Percentiles rank a stretch among this genome's conserved stretches.
Evolutionary conservation across 345 rosid species (phyloP).

Genomic region (Eucalyptus tenuipes): DNA sequence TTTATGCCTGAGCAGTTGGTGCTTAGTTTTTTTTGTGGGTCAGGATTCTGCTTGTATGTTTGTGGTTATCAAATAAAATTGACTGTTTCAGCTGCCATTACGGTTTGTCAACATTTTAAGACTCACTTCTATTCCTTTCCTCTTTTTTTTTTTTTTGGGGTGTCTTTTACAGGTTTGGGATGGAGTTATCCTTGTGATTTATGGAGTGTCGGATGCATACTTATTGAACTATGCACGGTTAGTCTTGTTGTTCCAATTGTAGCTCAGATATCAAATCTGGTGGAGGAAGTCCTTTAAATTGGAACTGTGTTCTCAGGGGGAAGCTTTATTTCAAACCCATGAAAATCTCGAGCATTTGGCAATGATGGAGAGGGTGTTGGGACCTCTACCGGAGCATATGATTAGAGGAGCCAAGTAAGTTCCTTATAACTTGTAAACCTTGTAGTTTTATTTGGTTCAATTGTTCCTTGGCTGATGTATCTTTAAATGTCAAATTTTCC

Average conservation of each 20-base stretch:
- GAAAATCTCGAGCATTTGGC: constrained; percentile 70
- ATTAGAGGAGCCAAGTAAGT: constrained; percentile 42
- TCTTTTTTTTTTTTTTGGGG: neutral
- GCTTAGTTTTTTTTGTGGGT: neutral
- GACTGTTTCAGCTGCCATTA: neutral
- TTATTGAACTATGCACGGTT: constrained; percentile 65
- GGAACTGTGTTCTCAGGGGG: constrained; percentile 25
- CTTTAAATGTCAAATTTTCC: neutral
- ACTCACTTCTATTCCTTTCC: neutral
- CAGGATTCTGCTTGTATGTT: neutral
- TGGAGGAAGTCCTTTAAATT: neutral
- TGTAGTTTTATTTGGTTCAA: neutral
- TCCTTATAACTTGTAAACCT: neutral
- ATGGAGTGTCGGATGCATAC: constrained; percentile 68
- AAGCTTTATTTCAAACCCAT: constrained; percentile 66
- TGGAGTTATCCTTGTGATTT: constrained; percentile 64
- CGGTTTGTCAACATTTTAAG: neutral
- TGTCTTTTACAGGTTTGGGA: constrained; percentile 38
- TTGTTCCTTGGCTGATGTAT: neutral
- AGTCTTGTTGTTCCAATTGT: neutral
- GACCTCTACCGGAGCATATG: constrained; percentile 54
- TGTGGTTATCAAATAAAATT: neutral
- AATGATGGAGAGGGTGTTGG: constrained; percentile 71
- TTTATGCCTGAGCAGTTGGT: neutral
- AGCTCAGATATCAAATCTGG: neutral